Base-by-base conservation (phyloP, 345 rosid genomes). In the Eucalyptus decipiens region DNA sequence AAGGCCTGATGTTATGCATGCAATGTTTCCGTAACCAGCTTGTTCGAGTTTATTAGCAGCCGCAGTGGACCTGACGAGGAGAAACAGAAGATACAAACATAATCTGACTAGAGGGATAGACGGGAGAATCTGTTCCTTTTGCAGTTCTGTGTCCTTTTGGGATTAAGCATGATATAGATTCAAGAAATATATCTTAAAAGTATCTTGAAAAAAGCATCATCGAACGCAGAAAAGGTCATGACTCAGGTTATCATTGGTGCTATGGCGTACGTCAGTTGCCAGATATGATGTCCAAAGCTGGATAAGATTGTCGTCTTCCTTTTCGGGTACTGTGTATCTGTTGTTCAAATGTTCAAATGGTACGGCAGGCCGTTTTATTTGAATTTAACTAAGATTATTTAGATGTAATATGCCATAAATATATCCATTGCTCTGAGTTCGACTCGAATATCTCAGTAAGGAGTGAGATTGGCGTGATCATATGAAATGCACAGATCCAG, bases 1-100 rank as follows among this genome's bases (percentile, higher is more conserved):
- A 87, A 97, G 95, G 65, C 99, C 99, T 67, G 99, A 96, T 52
- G 98, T 95, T 34, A 96, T 93, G 90, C 98, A 97, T 34, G 97
- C 98, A 50, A 97, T 87, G 88, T 95, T 94, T 52, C 93, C 88
- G 80, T 90, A 97, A 89, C 99, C 99, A 50, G 95, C 98, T 90
- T 92, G 69, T 91, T 97, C 99, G 92, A 97, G 89, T 91, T 94
- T 91, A 62, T 90, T 92, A 37, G 98, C 99, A 87, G 99, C 99
- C 26, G 96, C 97, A 50, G 99, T 89, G 87, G 99, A 97, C 94
- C 99, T 97, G 93, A 58, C 90, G 76, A 60, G 90, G 45, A 26
- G 45, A 88, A 83, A 92, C 83, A 72, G 83, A 40, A 40, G 47
- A 76, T 34, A 34, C 19, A 76, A 40, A 76, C 30, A 76, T 76